Conservation (phyloP, 257 asterid genomes). For the Plantago major region DNA sequence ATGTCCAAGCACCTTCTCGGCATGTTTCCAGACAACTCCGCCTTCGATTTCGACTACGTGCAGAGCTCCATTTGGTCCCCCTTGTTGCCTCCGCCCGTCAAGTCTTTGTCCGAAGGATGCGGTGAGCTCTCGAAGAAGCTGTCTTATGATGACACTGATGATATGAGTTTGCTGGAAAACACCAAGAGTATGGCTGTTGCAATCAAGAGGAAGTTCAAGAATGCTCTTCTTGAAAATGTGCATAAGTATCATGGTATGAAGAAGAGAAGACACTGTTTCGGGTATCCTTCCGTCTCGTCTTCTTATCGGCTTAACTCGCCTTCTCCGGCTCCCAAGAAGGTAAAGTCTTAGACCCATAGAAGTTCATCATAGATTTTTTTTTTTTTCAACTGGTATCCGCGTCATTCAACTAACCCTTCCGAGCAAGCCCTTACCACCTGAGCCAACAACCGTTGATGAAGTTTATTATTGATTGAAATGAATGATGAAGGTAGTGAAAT, state of each 20-base stretch:
- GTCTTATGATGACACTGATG: constrained; percentile 25
- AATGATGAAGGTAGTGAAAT: too few relatives aligned
- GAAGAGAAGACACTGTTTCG: constrained; percentile 30
- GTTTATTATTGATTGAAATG: not conserved
- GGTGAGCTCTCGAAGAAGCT: constrained; percentile 36
- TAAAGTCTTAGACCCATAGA: constrained; percentile 6
- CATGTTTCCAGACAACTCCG: constrained; percentile 81
- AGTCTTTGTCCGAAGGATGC: constrained; percentile 5
- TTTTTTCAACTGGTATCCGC: too few relatives aligned
- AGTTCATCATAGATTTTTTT: not conserved
- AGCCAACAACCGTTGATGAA: too few relatives aligned
- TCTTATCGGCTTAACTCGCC: constrained; percentile 32
- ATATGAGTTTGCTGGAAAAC: constrained; percentile 30
- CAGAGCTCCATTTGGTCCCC: constrained; percentile 99
- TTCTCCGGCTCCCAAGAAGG: constrained; percentile 48
- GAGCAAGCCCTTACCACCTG: too few relatives aligned
- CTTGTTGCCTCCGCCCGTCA: constrained; percentile 41
- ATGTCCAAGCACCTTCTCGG: constrained; percentile 70
- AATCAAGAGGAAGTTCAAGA: constrained; percentile 52
- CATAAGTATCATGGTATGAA: constrained; percentile 34
- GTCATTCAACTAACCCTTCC: too few relatives aligned
- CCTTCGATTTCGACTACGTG: constrained; percentile 78
- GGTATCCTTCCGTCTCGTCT: constrained; percentile 27
- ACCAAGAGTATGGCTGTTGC: constrained; percentile 41
- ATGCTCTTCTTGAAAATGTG: constrained; percentile 31